phyloP scores from a whole-genome alignment of 2,329 filamentous ascomycete genomes.

The Thelonectria blattea region DNA sequence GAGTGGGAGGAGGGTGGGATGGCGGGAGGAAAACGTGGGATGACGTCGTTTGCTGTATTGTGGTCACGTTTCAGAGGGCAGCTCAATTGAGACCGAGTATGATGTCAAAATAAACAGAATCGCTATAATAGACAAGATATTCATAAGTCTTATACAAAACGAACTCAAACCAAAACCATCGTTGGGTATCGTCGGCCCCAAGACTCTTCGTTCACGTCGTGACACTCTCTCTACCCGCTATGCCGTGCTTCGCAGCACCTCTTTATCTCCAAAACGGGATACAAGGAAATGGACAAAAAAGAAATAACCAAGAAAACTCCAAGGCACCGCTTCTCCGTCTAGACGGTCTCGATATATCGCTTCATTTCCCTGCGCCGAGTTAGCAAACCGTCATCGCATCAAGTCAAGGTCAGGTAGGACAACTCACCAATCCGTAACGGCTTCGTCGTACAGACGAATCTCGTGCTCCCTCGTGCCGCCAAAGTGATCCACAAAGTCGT shows the following conservation, averaged over 20 bases:
- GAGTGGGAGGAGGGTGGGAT: no score
- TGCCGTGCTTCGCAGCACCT: slow-evolving; percentile 25
- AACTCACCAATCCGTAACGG: slow-evolving; percentile 93
- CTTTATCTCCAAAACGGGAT: background rate
- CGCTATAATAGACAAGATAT: background rate
- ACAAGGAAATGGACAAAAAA: slow-evolving; percentile 6
- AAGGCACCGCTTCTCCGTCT: slow-evolving; percentile 17
- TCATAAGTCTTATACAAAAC: background rate
- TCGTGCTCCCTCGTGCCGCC: slow-evolving; percentile 93
- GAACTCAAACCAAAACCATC: slow-evolving; percentile 1
- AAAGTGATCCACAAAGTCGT: slow-evolving; percentile 96
- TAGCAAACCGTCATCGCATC: background rate
- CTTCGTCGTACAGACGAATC: slow-evolving; percentile 88
- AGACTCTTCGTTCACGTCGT: slow-evolving; percentile 13
- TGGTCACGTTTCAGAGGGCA: no score
- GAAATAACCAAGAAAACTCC: slow-evolving; percentile 24
- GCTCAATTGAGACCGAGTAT: no score
- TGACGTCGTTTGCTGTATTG: no score
- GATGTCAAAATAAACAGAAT: no score
- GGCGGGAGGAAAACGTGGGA: no score
- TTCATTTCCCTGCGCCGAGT: slow-evolving; percentile 68
- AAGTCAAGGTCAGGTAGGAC: background rate
- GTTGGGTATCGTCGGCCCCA: slow-evolving; percentile 32
- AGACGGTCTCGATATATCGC: slow-evolving; percentile 79
- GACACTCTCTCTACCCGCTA: slow-evolving; percentile 7